Conservation (phyloP, 2,329 filamentous ascomycete species). For the Fusarium robinianum region DNA sequence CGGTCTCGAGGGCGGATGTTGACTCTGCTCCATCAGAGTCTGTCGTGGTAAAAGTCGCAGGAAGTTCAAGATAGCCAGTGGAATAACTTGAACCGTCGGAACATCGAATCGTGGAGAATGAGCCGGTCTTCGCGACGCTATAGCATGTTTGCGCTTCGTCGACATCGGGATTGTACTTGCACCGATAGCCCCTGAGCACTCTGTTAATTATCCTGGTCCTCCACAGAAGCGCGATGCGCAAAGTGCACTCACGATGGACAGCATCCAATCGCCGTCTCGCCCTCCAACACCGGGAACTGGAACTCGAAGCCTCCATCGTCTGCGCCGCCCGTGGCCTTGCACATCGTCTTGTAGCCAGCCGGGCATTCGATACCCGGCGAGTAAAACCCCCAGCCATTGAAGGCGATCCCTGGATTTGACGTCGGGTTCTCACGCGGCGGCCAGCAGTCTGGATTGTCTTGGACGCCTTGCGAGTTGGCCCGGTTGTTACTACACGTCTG, state of each 20-base stretch:
- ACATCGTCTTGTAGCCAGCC: constrained; percentile 39
- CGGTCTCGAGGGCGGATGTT: constrained; percentile 3
- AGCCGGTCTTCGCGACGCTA: constrained; percentile 20
- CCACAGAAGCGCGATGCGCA: no score
- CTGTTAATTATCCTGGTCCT: no score
- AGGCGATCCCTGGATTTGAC: constrained; percentile 17
- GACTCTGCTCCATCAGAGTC: constrained; percentile 3
- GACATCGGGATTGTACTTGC: not conserved
- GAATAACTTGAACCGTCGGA: constrained; percentile 22
- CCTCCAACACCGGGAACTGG: constrained; percentile 32
- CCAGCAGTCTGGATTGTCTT: constrained; percentile 40
- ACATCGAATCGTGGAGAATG: constrained; percentile 28
- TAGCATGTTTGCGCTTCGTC: constrained; percentile 15
- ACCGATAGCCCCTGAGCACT: constrained; percentile 11
- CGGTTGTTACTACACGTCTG: constrained; percentile 29
- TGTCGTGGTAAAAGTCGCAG: constrained; percentile 11
- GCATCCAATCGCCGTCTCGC: constrained; percentile 42
- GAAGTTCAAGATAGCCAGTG: constrained; percentile 19
- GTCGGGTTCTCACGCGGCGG: constrained; percentile 25
- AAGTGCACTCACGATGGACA: constrained; percentile 41
- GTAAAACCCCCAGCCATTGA: constrained; percentile 44
- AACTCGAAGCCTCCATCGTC: constrained; percentile 33
- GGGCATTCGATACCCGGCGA: constrained; percentile 43
- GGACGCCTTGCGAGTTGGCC: constrained; percentile 14
- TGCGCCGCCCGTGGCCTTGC: constrained; percentile 35